Percentiles rank a stretch among this genome's conserved stretches.
Evolutionary conservation across 2,329 filamentous ascomycete genomes (phyloP).

Genomic region (Cladophialophora immunda): DNA sequence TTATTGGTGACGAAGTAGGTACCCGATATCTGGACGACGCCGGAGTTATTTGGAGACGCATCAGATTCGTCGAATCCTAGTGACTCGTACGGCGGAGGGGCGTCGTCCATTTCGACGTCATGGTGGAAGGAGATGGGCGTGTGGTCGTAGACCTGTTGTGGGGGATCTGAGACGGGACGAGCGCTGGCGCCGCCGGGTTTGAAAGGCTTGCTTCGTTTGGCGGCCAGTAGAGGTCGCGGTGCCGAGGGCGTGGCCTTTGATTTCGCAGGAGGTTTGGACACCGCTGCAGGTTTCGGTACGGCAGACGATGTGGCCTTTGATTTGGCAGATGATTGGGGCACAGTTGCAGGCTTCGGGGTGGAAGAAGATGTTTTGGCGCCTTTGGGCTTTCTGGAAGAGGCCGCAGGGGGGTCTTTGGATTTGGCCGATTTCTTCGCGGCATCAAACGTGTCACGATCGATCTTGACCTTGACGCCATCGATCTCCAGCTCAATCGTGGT

Average conservation of each 20-base stretch:
- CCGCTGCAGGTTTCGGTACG: conserved; percentile 13
- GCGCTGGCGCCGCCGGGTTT: background rate
- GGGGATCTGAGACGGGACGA: conserved; percentile 1
- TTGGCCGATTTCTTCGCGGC: conserved; percentile 17
- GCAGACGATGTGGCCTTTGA: conserved; percentile 1
- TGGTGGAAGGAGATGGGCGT: conserved; percentile 21
- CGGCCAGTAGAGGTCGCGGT: conserved; percentile 18
- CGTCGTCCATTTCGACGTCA: conserved; percentile 31
- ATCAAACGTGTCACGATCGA: conserved; percentile 11
- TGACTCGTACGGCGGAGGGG: conserved; percentile 23
- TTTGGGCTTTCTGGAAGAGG: background rate
- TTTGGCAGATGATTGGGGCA: conserved; percentile 5
- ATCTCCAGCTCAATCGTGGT: conserved; percentile 18
- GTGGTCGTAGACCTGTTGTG: conserved; percentile 11
- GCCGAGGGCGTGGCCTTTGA: background rate
- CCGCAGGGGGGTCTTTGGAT: background rate
- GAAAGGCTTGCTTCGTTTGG: conserved; percentile 24
- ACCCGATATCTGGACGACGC: conserved; percentile 28
- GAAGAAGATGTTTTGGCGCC: conserved; percentile 2
- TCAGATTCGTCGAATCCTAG: conserved; percentile 13
- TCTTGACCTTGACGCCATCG: conserved; percentile 16
- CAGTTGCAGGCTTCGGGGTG: conserved; percentile 12
- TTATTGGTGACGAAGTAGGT: conserved; percentile 25
- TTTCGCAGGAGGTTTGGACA: conserved; percentile 12
- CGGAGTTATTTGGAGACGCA: background rate